Percentiles rank a stretch among this genome's conserved stretches.
Evolutionary conservation across 108 stramenopile species (phyloP).

Genomic region (Discostella pseudostelligera): DNA sequence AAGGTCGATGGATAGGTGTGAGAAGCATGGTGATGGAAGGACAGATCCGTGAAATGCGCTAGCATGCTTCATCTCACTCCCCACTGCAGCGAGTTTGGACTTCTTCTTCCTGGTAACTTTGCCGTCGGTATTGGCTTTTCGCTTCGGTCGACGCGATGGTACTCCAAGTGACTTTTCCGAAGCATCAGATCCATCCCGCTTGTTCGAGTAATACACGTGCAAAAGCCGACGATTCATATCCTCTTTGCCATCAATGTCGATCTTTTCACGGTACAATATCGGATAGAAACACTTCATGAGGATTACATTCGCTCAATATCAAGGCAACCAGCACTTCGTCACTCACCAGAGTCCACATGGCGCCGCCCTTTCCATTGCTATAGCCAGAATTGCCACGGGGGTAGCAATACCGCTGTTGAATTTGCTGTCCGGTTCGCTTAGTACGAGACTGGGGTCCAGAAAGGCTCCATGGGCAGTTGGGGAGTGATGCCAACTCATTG

Average conservation of each 20-base stretch:
- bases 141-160: background rate
- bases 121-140: background rate
- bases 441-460: constrained; percentile 73
- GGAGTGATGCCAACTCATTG: constrained; percentile 19
- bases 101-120: background rate
- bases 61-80: background rate
- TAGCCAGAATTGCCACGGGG: constrained; percentile 68
- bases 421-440: constrained; percentile 40
- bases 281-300: too few species aligned
- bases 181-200: constrained; percentile 45
- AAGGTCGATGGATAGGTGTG: constrained; percentile 7
- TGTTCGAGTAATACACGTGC: constrained; percentile 81
- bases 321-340: background rate
- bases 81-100: background rate
- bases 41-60: background rate
- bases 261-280: constrained; percentile 2
- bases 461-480: constrained; percentile 59
- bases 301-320: too few species aligned
- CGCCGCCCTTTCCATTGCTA: constrained; percentile 60
- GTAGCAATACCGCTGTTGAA: constrained; percentile 84
- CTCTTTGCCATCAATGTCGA: constrained; percentile 49
- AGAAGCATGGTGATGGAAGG: constrained; percentile 3
- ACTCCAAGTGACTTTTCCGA: background rate
- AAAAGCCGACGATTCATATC: constrained; percentile 59
- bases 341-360: constrained; percentile 27